Base-by-base conservation (phyloP, 805 yeast species). In the Ogataea degrootiae region DNA sequence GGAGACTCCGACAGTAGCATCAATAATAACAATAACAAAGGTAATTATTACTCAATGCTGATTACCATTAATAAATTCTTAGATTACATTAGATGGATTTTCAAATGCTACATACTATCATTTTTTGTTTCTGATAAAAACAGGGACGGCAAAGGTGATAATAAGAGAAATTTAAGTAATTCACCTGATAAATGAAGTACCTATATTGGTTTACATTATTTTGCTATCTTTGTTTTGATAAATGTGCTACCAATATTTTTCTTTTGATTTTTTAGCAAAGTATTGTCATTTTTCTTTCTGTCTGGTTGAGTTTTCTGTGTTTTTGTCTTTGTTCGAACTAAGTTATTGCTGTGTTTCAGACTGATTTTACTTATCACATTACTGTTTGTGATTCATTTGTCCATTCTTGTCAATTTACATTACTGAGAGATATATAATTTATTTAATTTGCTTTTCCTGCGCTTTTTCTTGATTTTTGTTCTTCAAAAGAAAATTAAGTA, bases 81-180 rank as follows among this genome's bases (percentile, higher is more conserved):
- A 12, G 48, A 51, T 12, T 56, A 58, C 4, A 39, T 58, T 21
- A 50, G 45, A 37, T 58, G 59, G 59, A 53, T 58, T 40, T 47
- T 58, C 54, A 52, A 41, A 34, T 58, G 45, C 44, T 51, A 56
- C 38, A 22, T 56, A n/a, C n/a, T 50, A 31, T 45, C 57, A 9
- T 31, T 54, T 14, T 47, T 56, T 44, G 46, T 45, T 8, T 46
- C 37, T 9, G 49, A 31, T 26, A 34, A 49, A 41, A 22, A n/a
- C 47, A n/a, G 37, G 19, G n/a, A 19, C 19, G 14, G 33, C 16
- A 31, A 37, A 14, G 16, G 7, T n/a, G n/a, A 43, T 16, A 21
- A 3, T 3, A 15, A 39, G 15, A n/a, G 23, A n/a, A 23, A 7
- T 15, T 36, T 39, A 7, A 22, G 11, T 16, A 6, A 12, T 21